These are phyloP conservation scores for Phytophthora palmivora DNA, from an alignment of 352 stramenopile species.

Conservation along the genomic window DNA sequence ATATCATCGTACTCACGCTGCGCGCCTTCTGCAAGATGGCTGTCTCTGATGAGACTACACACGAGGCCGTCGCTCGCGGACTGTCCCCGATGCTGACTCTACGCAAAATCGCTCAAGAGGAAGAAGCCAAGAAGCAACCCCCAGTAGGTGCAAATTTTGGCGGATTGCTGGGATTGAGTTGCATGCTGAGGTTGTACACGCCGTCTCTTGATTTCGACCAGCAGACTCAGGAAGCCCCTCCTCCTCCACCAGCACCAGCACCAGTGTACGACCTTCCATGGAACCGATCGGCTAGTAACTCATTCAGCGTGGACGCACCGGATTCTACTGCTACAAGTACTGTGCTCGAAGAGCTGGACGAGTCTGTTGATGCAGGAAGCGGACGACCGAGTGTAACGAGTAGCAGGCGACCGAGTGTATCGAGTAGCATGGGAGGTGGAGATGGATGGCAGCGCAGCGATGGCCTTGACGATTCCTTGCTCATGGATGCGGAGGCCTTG, in stretches of 20 bases:
- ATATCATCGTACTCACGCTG: slow-evolving; percentile 87
- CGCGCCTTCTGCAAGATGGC: slow-evolving; percentile 75
- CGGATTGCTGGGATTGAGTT: slow-evolving; percentile 53
- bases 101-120: slow-evolving; percentile 57
- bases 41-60: slow-evolving; percentile 52
- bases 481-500: slow-evolving; percentile 72
- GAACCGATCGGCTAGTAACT: slow-evolving; percentile 53
- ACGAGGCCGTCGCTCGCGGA: slow-evolving; percentile 53
- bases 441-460: slow-evolving; percentile 38
- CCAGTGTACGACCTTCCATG: slow-evolving; percentile 65
- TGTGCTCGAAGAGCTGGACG: slow-evolving; percentile 36
- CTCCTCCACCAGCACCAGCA: slow-evolving; percentile 17
- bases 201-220: slow-evolving; percentile 56
- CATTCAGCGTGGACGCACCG: slow-evolving; percentile 28
- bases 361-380: slow-evolving; percentile 25
- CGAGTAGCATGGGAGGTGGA: slow-evolving; percentile 31
- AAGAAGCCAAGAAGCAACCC: slow-evolving; percentile 49
- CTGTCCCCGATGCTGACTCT: slow-evolving; percentile 76
- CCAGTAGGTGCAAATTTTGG: slow-evolving; percentile 57
- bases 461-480: slow-evolving; percentile 55
- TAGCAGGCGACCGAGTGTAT: slow-evolving; percentile 32
- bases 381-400: slow-evolving; percentile 36
- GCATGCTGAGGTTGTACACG: slow-evolving; percentile 65
- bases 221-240: slow-evolving; percentile 42
- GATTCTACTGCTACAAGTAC: slow-evolving; percentile 37